Evolutionary conservation across 495 filamentous ascomycete species (phyloP), one percentile per base, ranked within the genome.

Genomic region (Xylaria sp.): DNA sequence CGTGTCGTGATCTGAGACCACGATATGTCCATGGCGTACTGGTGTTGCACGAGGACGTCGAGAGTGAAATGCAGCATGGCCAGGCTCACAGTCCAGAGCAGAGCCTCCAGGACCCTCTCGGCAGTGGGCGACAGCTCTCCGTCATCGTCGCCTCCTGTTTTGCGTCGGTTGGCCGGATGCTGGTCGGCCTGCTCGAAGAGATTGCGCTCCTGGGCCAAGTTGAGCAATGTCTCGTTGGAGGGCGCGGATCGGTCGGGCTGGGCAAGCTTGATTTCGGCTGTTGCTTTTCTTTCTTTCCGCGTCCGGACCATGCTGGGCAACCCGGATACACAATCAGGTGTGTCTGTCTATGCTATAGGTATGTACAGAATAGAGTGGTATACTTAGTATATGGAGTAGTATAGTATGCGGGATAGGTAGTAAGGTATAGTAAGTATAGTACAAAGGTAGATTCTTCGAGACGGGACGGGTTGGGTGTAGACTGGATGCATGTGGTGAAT

Each of bases 11-110:
- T 87, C 21, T 80, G 81, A 2, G 77, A 73, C 82, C 92, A 89
- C 15, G 85, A 80, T 15, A 95, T 88, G 1, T 88, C 86, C 75
- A 91, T 85, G 12, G 90, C 88, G 77, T 97, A 98, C 83, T 98
- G 97, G 78, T 95, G 89, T 61, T 95, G 92, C 8, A 97, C 93
- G n/a, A 98, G 84, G 62, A 95, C 92, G 73, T 96, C 93, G 33
- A 99, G 86, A 2, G 93, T 94, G 74, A 97, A 90, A 79, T 97
- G 93, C 33, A 97, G 84, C 83, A 93, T 93, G 21, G 89, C 86
- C 73, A 98, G 82, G 52, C 91, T 92, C 5, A 90, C 73, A 12
- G 90, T 88, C 84, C 87, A 93, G n/a, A 92, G 85, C n/a, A 91
- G 66, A 8, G 91, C 83, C 19, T 91, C 84, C 65, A 88, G 82